A percentile compares a stretch with the other conserved stretches of the same genome.
These are phyloP conservation scores for Hygrophorus pudorinus DNA, from an alignment of 768 basidiomycete genomes.

Conservation along the genomic window DNA sequence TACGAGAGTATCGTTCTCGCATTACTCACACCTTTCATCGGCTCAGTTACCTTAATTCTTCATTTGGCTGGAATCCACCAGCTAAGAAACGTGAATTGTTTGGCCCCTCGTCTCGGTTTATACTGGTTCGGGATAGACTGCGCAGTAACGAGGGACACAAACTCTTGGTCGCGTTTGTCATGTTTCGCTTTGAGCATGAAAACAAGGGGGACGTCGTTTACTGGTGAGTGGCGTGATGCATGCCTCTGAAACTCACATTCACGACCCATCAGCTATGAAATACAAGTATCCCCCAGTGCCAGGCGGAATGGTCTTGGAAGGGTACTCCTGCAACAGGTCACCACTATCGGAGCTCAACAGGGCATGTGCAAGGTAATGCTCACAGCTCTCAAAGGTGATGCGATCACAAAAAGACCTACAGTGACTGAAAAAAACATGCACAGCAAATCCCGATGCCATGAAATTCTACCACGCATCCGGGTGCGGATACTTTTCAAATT, in stretches of 20 bases:
- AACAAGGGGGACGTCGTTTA: conserved; percentile 51
- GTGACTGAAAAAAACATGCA: conserved; percentile 5
- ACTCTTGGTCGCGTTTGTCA: conserved; percentile 30
- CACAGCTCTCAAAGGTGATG: conserved; percentile 67
- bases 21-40: neutral
- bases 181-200: conserved; percentile 73
- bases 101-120: conserved; percentile 46
- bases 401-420: neutral
- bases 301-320: conserved; percentile 53
- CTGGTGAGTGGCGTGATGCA: conserved; percentile 36
- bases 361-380: conserved; percentile 64
- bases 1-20: neutral
- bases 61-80: conserved; percentile 56
- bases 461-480: conserved; percentile 46
- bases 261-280: conserved; percentile 55
- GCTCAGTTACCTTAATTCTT: conserved; percentile 42
- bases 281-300: conserved; percentile 43
- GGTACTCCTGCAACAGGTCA: conserved; percentile 38
- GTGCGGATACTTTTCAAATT: conserved; percentile 29
- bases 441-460: conserved; percentile 36
- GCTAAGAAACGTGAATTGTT: conserved; percentile 55
- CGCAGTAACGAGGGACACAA: conserved; percentile 1
- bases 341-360: conserved; percentile 39
- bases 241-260: neutral
- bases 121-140: conserved; percentile 27